These are phyloP conservation scores for Sinapis alba DNA, from an alignment of 441 rosid species.

Conservation along the genomic window DNA sequence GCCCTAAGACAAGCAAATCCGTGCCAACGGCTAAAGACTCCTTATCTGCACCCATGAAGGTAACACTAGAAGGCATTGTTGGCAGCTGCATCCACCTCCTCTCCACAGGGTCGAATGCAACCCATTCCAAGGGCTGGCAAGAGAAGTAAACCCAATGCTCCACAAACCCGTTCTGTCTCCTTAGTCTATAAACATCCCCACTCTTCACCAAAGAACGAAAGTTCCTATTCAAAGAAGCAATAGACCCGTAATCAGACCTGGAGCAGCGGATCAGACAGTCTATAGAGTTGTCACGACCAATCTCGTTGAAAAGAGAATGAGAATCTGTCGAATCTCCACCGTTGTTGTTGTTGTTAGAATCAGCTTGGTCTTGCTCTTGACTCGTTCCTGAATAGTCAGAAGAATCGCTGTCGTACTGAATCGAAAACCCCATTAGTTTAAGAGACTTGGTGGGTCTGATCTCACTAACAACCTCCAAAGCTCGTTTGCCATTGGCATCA, in stretches of 20 bases:
- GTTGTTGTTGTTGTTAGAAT: constrained; percentile 15
- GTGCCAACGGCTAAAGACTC: constrained; percentile 98
- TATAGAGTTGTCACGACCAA: constrained; percentile 79
- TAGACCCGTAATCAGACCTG: constrained; percentile 79
- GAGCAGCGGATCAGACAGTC: constrained; percentile 76
- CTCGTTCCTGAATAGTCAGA: constrained; percentile 27
- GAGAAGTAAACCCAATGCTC: constrained; percentile 98
- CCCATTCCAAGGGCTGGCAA: constrained; percentile 85
- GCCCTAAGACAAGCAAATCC: constrained; percentile 89
- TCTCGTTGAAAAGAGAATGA: constrained; percentile 64
- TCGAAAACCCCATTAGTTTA: constrained; percentile 43
- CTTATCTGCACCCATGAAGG: constrained; percentile 78
- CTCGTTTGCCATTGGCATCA: constrained; percentile 49
- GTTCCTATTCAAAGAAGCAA: constrained; percentile 70
- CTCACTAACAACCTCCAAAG: constrained; percentile 43
- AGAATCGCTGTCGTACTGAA: constrained; percentile 30
- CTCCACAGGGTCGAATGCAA: constrained; percentile 79
- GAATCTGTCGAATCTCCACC: constrained; percentile 64
- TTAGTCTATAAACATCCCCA: constrained; percentile 71
- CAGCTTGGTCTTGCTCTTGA: constrained; percentile 27
- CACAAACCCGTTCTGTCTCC: constrained; percentile 57
- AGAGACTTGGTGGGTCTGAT: constrained; percentile 43
- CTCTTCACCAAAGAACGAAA: constrained; percentile 70
- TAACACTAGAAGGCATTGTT: constrained; percentile 70
- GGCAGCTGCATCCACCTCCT: constrained; percentile 90